Evolutionary conservation across 2,329 filamentous ascomycete species (phyloP), one percentile per base, ranked within the genome.

Genomic region (Fusarium drepaniforme): DNA sequence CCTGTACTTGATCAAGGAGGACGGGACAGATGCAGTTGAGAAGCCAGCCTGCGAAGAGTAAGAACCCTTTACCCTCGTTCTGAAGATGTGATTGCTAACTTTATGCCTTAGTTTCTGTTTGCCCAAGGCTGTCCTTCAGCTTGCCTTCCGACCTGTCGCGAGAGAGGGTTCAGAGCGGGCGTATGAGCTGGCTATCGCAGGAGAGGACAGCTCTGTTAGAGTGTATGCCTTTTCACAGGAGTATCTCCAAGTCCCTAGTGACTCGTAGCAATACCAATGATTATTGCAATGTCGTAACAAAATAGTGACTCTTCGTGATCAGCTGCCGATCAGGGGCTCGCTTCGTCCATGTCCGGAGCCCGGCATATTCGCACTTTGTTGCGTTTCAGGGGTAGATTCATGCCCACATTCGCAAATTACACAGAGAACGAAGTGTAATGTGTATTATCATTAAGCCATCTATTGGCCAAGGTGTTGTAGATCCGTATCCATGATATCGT

Each of bases 111-210:
- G 82, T 38, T 73, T 81, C 44, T 76, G 70, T 58, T 88, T 93
- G 2, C 91, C 92, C 28, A 93, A 89, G 79, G 84, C 92, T 3
- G 88, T 94, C 25, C 88, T 90, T 28, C 91, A 93, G 80, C 84
- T 96, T 40, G 87, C 91, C 9, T 96, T 93, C 93, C 88, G 91
- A 72, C 93, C 93, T 7, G 72, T 76, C 2, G 56, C 61, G 4
- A 70, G 70, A n/a, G 72, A 80, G 33, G 79, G 81, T 15, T 72
- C 81, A 21, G 80, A 78, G 49, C 69, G 72, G 23, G 60, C 70
- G 42, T 78, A 78, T 44, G 84, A 88, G 73, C 79, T 91, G 30
- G 89, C 88, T 6, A 81, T 90, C 68, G 89, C 89, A 25, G 88
- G 91, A 61, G 90, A 92, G 76, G 91, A 93, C 80, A 86, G 87